These are phyloP conservation scores for Moniliella sp. DNA, from an alignment of 1,284 basidiomycete genomes.

Conservation along the genomic window DNA sequence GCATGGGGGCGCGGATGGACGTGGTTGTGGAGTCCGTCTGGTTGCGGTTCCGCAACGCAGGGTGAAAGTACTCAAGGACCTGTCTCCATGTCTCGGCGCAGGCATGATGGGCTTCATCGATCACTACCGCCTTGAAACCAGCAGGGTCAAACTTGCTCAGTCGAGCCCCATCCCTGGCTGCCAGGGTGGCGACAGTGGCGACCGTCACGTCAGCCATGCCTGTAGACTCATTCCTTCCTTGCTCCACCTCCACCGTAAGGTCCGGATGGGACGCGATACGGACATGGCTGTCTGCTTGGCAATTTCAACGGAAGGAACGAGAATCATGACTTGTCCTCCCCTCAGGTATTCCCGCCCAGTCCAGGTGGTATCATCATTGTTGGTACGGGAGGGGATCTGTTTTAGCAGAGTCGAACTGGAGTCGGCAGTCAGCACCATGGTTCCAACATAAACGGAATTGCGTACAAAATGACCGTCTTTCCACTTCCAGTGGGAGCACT, in stretches of 20 bases:
- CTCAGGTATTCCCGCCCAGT: background rate
- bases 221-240: constrained; percentile 57
- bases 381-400: no score
- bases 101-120: constrained; percentile 61
- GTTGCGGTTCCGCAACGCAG: constrained; percentile 5
- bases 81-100: constrained; percentile 65
- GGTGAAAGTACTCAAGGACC: constrained; percentile 55
- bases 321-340: constrained; percentile 46
- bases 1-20: no score
- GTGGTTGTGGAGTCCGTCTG: no score
- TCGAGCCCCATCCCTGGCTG: constrained; percentile 38
- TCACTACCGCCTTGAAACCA: constrained; percentile 56
- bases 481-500: constrained; percentile 64
- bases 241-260: constrained; percentile 72
- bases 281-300: constrained; percentile 66
- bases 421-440: background rate
- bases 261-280: constrained; percentile 48
- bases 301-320: constrained; percentile 69
- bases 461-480: constrained; percentile 63
- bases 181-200: constrained; percentile 76
- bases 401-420: background rate
- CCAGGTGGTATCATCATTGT: background rate
- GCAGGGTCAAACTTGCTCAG: constrained; percentile 58
- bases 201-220: constrained; percentile 69
- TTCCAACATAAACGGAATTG: background rate